Base-by-base conservation (phyloP, 2,329 filamentous ascomycete genomes). In the Xylariaceae sp. region DNA sequence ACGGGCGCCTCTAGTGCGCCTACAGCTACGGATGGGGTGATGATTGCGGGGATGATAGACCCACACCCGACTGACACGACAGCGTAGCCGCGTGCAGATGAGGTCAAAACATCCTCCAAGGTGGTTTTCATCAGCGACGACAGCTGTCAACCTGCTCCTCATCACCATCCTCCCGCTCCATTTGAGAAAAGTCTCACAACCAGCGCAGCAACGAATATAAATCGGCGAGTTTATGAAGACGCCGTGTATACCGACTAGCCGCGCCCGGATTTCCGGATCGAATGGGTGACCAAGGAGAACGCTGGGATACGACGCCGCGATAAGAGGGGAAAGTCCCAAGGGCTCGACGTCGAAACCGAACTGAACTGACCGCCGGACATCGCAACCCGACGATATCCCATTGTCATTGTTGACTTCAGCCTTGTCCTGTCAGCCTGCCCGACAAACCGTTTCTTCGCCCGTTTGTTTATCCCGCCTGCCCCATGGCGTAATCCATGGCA, bases 401-500 rank as follows among this genome's bases (percentile, higher is more conserved):
- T 53, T 30, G 23, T 30, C 17, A 30, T 30, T 56, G 44, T 57
- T 47, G 17, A 50, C 48, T 44, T 37, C 44, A 57, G 55, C 5
- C 17, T 47, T 39, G 35, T 30, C 42, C 44, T 51, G 56, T 60
- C 55, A 48, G 57, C 15, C 42, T 48, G 18, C 44, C 55, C 23
- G 45, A 45, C 60, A 42, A 48, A 59, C 44, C 53, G 49, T 37
- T 44, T 17, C 34, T 9, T 35, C 55, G 49, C 44, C 51, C 50
- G 39, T 49, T 11, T 49, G 23, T 53, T 42, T 9, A 47, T 56
- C 58, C 57, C 59, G 60, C 61, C 62, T 45, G 57, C 42, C 54
- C 55, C 74, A 85, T 85, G 82, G 82, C 82, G 82, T 85, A 84
- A 82, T 82, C 80, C 81, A 85, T 85, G 83, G 82, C 82, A 84